Evolutionary conservation across 257 asterid species (phyloP).

Genomic region (Solanum arcanum): DNA sequence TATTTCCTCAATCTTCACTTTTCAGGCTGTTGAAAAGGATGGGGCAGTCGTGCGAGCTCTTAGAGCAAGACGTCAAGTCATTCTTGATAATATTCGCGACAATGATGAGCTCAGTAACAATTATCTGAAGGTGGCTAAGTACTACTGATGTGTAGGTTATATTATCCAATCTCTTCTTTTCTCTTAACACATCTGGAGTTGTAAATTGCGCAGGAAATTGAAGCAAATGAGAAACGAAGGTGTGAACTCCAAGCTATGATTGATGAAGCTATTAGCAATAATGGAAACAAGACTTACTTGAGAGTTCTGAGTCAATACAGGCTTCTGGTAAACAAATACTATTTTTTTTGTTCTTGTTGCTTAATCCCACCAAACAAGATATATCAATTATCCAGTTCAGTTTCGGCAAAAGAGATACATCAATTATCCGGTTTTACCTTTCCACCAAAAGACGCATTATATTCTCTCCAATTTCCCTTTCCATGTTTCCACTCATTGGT

Average conservation of each 20-base stretch:
- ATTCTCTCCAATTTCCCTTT: background rate
- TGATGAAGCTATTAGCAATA: conserved; percentile 77
- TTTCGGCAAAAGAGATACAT: background rate
- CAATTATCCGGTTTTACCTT: background rate
- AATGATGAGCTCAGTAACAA: conserved; percentile 82
- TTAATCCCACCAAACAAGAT: background rate
- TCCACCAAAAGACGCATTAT: background rate
- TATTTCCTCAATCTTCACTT: background rate
- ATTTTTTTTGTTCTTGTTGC: background rate
- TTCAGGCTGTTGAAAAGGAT: conserved; percentile 61
- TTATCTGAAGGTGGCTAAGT: conserved; percentile 58
- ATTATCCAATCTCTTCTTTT: background rate
- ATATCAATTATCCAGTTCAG: background rate
- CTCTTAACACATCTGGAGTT: conserved; percentile 2
- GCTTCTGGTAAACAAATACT: conserved; percentile 52
- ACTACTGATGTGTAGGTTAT: background rate
- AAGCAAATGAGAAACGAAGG: conserved; percentile 70
- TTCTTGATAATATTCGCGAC: conserved; percentile 92
- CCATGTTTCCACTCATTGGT: background rate
- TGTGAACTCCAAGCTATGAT: conserved; percentile 75
- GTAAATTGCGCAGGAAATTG: conserved; percentile 57
- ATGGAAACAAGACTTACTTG: conserved; percentile 77
- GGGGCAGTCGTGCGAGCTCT: conserved; percentile 68
- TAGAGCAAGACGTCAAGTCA: conserved; percentile 78
- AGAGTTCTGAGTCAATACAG: conserved; percentile 87